These are phyloP conservation scores for Solanum rostratum DNA, from an alignment of 257 asterid genomes.

Conservation along the genomic window DNA sequence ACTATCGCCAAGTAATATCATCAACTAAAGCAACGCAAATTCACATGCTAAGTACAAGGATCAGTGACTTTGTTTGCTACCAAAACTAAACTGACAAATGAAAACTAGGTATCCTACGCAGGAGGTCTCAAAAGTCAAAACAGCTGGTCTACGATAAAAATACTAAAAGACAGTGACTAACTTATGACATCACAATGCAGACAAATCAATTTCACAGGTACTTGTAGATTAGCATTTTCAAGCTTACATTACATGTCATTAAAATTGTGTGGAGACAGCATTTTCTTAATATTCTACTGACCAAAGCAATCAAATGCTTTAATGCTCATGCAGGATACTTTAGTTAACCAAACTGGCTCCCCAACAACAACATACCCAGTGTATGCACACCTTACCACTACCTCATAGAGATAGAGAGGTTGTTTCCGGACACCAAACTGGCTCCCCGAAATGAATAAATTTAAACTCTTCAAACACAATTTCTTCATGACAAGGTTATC, in stretches of 20 bases:
- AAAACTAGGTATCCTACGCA: neutral
- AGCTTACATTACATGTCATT: neutral
- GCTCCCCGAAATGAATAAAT: neutral
- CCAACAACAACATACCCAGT: no score
- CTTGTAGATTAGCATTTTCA: neutral
- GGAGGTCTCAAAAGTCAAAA: neutral
- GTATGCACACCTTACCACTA: no score
- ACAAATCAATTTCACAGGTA: neutral
- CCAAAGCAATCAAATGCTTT: neutral
- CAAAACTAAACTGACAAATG: neutral
- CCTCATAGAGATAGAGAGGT: no score
- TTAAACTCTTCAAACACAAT: neutral
- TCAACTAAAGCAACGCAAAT: neutral
- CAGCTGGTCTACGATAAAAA: neutral
- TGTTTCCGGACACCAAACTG: no score
- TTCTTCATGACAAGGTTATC: neutral
- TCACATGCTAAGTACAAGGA: neutral
- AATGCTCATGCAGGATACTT: neutral
- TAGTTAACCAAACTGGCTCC: neutral
- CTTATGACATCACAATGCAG: neutral
- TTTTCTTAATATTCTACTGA: neutral
- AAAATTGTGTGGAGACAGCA: neutral
- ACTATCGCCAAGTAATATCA: neutral
- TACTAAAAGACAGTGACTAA: neutral
- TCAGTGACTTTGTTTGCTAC: neutral